These are phyloP conservation scores for Coprinellus micaceus DNA, from an alignment of 768 basidiomycete species.

Conservation along the genomic window DNA sequence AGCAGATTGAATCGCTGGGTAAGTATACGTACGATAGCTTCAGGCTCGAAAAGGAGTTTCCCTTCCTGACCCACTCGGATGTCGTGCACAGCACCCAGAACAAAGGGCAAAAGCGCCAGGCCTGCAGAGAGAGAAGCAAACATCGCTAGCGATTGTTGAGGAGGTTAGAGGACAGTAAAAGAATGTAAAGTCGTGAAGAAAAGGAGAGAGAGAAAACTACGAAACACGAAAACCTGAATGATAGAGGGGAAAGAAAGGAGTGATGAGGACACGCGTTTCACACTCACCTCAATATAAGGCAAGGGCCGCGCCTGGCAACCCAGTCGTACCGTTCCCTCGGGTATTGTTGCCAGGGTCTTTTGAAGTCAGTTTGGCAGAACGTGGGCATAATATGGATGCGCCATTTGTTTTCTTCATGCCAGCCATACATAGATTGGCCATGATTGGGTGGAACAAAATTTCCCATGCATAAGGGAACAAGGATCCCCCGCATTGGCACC, in stretches of 20 bases:
- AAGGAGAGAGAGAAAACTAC: conserved; percentile 19
- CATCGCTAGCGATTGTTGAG: conserved; percentile 41
- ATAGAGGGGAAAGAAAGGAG: conserved; percentile 23
- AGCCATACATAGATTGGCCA: no score
- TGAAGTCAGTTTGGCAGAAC: no score
- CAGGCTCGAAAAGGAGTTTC: conserved; percentile 42
- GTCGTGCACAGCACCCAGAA: conserved; percentile 47
- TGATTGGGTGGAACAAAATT: no score
- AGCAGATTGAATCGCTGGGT: background rate
- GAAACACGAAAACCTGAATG: conserved; percentile 20
- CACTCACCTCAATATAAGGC: background rate
- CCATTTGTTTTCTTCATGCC: background rate
- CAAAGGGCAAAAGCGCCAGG: conserved; percentile 48
- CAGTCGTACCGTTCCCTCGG: background rate
- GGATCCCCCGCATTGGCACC: no score
- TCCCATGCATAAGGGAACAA: no score
- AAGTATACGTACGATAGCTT: conserved; percentile 43
- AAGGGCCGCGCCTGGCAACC: conserved; percentile 4
- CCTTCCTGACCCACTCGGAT: conserved; percentile 48
- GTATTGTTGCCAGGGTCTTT: background rate
- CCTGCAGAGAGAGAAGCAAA: conserved; percentile 41
- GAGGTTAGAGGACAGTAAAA: conserved; percentile 23
- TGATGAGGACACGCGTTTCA: conserved; percentile 16
- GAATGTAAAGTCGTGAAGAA: conserved; percentile 23
- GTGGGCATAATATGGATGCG: no score